Conservation (phyloP, 2,329 filamentous ascomycete genomes). For the Cytospora paraplurivora region DNA sequence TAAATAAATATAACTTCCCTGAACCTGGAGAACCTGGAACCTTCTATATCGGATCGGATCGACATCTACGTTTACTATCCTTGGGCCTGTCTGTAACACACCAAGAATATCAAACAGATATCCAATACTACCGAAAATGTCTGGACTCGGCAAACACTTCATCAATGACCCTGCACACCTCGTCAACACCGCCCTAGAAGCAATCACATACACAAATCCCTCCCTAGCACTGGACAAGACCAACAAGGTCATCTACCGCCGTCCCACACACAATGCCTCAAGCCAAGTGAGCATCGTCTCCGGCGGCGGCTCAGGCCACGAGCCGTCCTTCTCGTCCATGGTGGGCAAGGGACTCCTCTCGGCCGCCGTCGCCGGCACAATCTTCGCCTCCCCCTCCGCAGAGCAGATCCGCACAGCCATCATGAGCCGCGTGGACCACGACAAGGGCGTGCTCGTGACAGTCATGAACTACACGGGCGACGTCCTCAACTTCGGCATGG, state of each 20-base stretch:
- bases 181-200: conserved; percentile 74
- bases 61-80: neutral
- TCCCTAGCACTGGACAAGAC: conserved; percentile 74
- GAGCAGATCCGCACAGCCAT: conserved; percentile 82
- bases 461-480: conserved; percentile 96
- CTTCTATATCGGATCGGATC: neutral
- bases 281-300: conserved; percentile 79
- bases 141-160: conserved; percentile 72
- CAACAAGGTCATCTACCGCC: conserved; percentile 83
- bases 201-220: conserved; percentile 82
- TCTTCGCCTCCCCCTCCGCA: conserved; percentile 74
- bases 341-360: conserved; percentile 80
- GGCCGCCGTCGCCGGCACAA: conserved; percentile 82
- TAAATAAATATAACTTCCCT: no score
- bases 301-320: conserved; percentile 87
- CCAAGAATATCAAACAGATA: neutral
- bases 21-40: neutral
- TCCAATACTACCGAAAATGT: conserved; percentile 33
- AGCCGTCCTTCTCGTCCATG: conserved; percentile 84
- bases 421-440: conserved; percentile 65
- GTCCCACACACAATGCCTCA: conserved; percentile 51
- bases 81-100: neutral
- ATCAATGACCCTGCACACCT: conserved; percentile 80
- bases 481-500: conserved; percentile 91
- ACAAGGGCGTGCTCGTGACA: conserved; percentile 76